Base-by-base conservation (phyloP, 768 basidiomycete species). In the Tubosaeta sp. region DNA sequence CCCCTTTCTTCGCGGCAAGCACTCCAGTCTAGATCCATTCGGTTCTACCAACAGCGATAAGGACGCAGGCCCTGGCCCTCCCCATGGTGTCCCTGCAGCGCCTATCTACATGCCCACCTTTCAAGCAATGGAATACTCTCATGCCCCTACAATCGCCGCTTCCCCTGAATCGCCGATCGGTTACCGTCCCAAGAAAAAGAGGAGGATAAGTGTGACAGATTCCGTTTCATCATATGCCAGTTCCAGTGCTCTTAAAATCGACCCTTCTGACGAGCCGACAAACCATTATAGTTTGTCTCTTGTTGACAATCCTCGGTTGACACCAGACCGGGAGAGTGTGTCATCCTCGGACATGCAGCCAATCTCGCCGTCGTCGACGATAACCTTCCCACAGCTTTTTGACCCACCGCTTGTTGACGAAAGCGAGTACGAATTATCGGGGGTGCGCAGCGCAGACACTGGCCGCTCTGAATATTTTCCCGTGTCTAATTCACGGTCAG, bases 1-100 rank as follows among this genome's bases (percentile, higher is more conserved):
- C 48, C 76, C 73, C 43, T 78, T 78, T 63, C 67, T 79, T 41
- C 71, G 78, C 42, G 76, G 78, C 34, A 76, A 76, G 54, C 76
- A 78, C 48, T 77, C 75, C 24, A 75, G 74, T 56, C 68, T 79
- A 43, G 76, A 77, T 55, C 74, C 77, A 3, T 77, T 77, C 54
- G 77, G 75, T 34, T 69, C 73, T 19, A 67, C 69, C 10, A 67
- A 65, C 51, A 59, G 58, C 49, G 74, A 70, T 46, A 69, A 63
- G 48, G 74, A 68, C 25, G 58, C 56, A 0, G 67, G 62, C 3
- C 69, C 67, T 34, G 65, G 62, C 21, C 60, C 58, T 14, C 66
- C 64, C 16, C 57, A 58, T 13, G 51, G 55, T 11, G 49, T 32
- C 24, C 52, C 59, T 44, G 35, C 67, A 3, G 64, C 67, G 54